These are phyloP conservation scores for Panicum miliaceum DNA, from an alignment of 176 grass and related monocot species.

Conservation along the genomic window DNA sequence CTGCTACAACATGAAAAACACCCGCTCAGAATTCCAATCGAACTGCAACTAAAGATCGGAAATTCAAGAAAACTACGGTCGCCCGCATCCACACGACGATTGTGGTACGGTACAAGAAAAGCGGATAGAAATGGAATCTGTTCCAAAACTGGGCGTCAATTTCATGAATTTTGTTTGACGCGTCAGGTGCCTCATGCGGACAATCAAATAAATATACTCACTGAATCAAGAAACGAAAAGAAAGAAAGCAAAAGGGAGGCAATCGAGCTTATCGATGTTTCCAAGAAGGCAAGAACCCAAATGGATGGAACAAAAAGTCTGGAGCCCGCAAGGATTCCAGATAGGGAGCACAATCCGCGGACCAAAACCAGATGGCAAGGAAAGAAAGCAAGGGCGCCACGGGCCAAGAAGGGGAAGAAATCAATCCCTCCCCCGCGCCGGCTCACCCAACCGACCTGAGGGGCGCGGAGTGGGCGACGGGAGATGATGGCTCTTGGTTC, in stretches of 20 bases:
- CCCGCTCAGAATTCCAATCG: background rate
- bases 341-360: background rate
- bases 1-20: slow-evolving; percentile 3
- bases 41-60: background rate
- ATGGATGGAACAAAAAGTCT: background rate
- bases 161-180: background rate
- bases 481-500: background rate
- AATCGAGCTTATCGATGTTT: slow-evolving; percentile 18
- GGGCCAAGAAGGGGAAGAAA: background rate
- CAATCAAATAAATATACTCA: background rate
- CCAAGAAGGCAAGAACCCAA: slow-evolving; percentile 38
- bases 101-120: background rate
- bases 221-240: background rate
- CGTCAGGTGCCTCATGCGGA: background rate
- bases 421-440: background rate
- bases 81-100: background rate
- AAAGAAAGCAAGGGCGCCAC: background rate
- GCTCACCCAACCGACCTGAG: background rate
- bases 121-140: background rate
- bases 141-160: background rate
- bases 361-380: too few relatives aligned
- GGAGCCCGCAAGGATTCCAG: background rate
- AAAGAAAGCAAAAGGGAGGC: background rate
- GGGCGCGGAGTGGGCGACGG: background rate
- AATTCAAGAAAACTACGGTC: background rate